Conservation (phyloP, 1,284 basidiomycete species). For the Apiotrichum gracile region DNA sequence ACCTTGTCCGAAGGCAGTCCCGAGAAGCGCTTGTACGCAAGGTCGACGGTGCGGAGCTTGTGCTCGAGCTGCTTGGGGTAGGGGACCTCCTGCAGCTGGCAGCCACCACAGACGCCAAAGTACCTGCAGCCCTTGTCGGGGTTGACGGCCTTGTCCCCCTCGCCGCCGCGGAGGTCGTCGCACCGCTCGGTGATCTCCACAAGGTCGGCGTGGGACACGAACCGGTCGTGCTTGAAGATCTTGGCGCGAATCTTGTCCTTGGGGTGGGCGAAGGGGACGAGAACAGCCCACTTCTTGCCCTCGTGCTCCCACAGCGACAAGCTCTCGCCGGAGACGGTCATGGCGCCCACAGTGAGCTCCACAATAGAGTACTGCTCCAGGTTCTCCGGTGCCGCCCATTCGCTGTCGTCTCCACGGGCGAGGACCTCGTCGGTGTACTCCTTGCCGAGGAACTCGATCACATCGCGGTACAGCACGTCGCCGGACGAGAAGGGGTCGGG, state of each 20-base stretch:
- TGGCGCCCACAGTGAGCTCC: conserved; percentile 56
- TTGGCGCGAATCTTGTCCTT: conserved; percentile 68
- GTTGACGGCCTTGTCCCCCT: conserved; percentile 36
- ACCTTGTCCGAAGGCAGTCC: conserved; percentile 52
- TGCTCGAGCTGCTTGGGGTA: conserved; percentile 79
- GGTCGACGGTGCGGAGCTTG: conserved; percentile 80
- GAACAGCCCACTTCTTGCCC: conserved; percentile 62
- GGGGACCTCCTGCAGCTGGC: conserved; percentile 67
- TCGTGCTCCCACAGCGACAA: conserved; percentile 21
- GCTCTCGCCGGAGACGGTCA: conserved; percentile 30
- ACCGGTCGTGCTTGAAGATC: conserved; percentile 57
- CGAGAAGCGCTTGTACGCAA: conserved; percentile 78
- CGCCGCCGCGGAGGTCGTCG: conserved; percentile 59
- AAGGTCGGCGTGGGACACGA: conserved; percentile 72
- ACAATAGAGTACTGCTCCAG: conserved; percentile 58
- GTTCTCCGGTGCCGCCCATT: conserved; percentile 50
- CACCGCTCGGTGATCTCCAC: conserved; percentile 65
- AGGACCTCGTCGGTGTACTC: conserved; percentile 55
- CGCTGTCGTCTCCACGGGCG: conserved; percentile 53
- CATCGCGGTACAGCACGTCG: conserved; percentile 69
- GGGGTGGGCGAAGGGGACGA: conserved; percentile 75
- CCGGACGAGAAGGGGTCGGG: conserved; percentile 65
- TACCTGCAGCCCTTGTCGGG: conserved; percentile 62
- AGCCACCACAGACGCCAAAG: conserved; percentile 65
- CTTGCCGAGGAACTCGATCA: conserved; percentile 60